Conservation (phyloP, 208 protist species). For the Herpetomonas tarakana region DNA sequence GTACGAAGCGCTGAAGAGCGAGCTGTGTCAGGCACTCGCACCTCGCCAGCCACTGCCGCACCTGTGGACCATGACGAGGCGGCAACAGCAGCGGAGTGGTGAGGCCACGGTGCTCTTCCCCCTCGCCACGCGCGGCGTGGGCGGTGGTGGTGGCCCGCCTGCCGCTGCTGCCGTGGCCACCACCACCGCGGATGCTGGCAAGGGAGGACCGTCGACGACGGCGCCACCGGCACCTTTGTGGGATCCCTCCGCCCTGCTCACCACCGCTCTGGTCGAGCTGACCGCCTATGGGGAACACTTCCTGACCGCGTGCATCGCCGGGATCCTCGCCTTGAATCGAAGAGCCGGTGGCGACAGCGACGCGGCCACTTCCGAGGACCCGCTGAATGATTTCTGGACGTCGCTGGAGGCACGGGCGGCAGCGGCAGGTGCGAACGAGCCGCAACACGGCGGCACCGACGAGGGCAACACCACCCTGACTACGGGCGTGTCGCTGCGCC, state of each 20-base stretch:
- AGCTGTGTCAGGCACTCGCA: constrained; percentile 43
- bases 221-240: not conserved
- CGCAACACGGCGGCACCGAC: no score
- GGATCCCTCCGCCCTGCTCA: not conserved
- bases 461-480: no score
- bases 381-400: not conserved
- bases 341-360: not conserved
- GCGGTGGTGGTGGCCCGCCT: no score
- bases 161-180: no score
- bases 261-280: not conserved
- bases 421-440: no score
- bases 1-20: constrained; percentile 38
- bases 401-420: not conserved
- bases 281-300: not conserved
- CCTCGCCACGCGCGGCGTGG: no score
- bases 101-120: no score
- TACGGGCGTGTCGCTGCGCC: not conserved
- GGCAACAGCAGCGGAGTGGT: no score
- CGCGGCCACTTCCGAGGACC: not conserved
- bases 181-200: no score
- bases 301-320: not conserved
- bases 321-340: not conserved
- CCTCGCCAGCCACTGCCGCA: constrained; percentile 32
- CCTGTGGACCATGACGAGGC: constrained; percentile 1
- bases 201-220: no score